Evolutionary conservation across 169 alveolate genomes (phyloP).

Genomic region (Eimeria zaria): DNA sequence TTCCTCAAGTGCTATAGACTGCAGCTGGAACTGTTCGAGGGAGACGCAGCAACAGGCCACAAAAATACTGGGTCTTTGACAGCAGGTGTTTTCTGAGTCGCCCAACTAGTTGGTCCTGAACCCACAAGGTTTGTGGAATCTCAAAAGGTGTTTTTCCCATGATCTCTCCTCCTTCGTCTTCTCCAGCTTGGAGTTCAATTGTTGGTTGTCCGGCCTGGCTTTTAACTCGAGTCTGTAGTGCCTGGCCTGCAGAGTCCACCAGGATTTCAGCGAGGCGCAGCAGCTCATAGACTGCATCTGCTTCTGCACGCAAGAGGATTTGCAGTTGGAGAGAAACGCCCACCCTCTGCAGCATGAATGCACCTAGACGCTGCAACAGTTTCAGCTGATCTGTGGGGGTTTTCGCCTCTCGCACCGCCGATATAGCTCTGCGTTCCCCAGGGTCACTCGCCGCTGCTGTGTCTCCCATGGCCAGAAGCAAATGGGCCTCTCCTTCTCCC

Average conservation of each 20-base stretch:
- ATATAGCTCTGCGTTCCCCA: background rate
- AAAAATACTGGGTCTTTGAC: background rate
- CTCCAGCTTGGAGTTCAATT: background rate
- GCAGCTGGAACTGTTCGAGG: background rate
- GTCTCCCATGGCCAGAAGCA: background rate
- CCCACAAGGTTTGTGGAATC: slow-evolving; percentile 6
- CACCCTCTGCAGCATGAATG: slow-evolving; percentile 42
- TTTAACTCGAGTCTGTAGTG: background rate
- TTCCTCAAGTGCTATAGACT: background rate
- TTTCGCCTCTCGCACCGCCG: slow-evolving; percentile 6
- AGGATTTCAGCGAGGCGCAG: slow-evolving; percentile 48
- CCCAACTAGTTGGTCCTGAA: background rate
- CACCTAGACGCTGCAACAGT: background rate
- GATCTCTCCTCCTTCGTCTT: background rate
- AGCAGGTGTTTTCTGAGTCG: background rate
- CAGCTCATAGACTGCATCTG: slow-evolving; percentile 29
- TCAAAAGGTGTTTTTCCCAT: background rate
- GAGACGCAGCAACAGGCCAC: background rate
- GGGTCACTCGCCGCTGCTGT: background rate
- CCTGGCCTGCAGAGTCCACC: slow-evolving; percentile 1
- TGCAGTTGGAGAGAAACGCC: slow-evolving; percentile 36
- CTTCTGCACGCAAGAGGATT: slow-evolving; percentile 53
- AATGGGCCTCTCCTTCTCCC: background rate
- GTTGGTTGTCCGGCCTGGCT: background rate
- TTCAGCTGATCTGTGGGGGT: background rate